These are phyloP conservation scores for Thelephora terrestris DNA, from an alignment of 1,284 basidiomycete species.

Conservation along the genomic window DNA sequence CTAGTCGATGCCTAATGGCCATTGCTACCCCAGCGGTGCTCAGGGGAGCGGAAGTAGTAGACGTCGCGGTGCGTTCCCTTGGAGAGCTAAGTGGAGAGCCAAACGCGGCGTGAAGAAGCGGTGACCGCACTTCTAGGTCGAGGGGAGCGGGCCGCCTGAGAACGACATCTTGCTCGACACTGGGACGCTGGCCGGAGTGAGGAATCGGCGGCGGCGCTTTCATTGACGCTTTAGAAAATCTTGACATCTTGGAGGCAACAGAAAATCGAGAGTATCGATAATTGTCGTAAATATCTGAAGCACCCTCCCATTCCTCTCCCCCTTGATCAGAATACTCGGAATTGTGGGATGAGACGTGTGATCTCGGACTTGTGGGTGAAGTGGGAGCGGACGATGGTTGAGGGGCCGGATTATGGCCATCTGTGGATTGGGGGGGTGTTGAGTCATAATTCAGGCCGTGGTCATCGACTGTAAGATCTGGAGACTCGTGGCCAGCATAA, in stretches of 20 bases:
- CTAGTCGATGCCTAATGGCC: slow-evolving; percentile 26
- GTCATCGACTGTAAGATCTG: slow-evolving; percentile 10
- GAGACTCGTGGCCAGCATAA: slow-evolving; percentile 5
- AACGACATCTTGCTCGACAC: slow-evolving; percentile 11
- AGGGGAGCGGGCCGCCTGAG: slow-evolving; percentile 2
- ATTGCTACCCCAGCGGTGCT: slow-evolving; percentile 21
- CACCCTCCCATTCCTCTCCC: slow-evolving; percentile 50
- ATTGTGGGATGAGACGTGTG: slow-evolving; percentile 9
- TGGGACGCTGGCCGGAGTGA: slow-evolving; percentile 14
- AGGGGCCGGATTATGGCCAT: slow-evolving; percentile 3
- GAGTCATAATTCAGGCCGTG: not conserved
- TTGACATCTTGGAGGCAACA: slow-evolving; percentile 30
- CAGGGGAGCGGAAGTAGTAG: slow-evolving; percentile 14
- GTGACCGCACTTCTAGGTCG: slow-evolving; percentile 22
- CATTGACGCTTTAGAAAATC: slow-evolving; percentile 22
- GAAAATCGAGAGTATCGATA: slow-evolving; percentile 64
- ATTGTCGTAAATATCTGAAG: slow-evolving; percentile 61
- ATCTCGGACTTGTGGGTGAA: not conserved
- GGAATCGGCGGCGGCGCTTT: slow-evolving; percentile 28
- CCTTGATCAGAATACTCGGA: slow-evolving; percentile 23
- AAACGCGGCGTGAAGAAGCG: slow-evolving; percentile 44
- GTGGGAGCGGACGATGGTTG: slow-evolving; percentile 5
- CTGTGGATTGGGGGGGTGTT: slow-evolving; percentile 1
- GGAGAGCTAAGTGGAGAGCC: slow-evolving; percentile 35
- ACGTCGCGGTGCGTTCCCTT: slow-evolving; percentile 10